phyloP scores from a whole-genome alignment of 306 rosid genomes.

The Cicer cuneatum region DNA sequence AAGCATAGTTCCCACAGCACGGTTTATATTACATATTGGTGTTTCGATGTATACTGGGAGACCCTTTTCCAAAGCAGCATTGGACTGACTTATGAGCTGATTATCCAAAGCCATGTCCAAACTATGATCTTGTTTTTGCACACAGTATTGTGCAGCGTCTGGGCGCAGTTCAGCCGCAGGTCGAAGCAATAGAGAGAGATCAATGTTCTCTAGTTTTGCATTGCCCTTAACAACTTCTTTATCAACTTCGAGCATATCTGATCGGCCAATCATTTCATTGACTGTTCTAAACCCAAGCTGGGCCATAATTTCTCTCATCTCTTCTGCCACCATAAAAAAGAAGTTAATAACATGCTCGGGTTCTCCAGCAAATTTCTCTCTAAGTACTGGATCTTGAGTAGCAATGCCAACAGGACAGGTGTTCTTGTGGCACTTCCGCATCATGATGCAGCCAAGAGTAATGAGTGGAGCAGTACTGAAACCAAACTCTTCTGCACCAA shows the following conservation, averaged over 20 bases:
- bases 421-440: slow-evolving; percentile 99
- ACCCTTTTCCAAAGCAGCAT: slow-evolving; percentile 83
- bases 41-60: slow-evolving; percentile 90
- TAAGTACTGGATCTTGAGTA: slow-evolving; percentile 98
- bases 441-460: slow-evolving; percentile 98
- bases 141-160: slow-evolving; percentile 91
- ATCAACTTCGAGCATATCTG: slow-evolving; percentile 95
- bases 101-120: slow-evolving; percentile 94
- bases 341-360: slow-evolving; percentile 97
- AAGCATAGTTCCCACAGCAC: slow-evolving; percentile 99
- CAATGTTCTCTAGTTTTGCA: slow-evolving; percentile 87
- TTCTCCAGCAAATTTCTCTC: slow-evolving; percentile 99
- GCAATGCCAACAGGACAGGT: slow-evolving; percentile 99
- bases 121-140: slow-evolving; percentile 93
- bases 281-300: slow-evolving; percentile 80
- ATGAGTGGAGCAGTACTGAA: slow-evolving; percentile 99
- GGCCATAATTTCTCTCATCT: slow-evolving; percentile 94
- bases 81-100: slow-evolving; percentile 70
- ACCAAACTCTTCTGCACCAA: slow-evolving; percentile 99
- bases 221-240: slow-evolving; percentile 76
- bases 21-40: slow-evolving; percentile 74
- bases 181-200: slow-evolving; percentile 83
- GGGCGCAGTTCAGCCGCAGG: slow-evolving; percentile 97
- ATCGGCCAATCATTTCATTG: slow-evolving; percentile 94
- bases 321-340: slow-evolving; percentile 97